Evolutionary conservation across 805 yeast genomes (phyloP).

Genomic region (Scheffersomyces lignosus): DNA sequence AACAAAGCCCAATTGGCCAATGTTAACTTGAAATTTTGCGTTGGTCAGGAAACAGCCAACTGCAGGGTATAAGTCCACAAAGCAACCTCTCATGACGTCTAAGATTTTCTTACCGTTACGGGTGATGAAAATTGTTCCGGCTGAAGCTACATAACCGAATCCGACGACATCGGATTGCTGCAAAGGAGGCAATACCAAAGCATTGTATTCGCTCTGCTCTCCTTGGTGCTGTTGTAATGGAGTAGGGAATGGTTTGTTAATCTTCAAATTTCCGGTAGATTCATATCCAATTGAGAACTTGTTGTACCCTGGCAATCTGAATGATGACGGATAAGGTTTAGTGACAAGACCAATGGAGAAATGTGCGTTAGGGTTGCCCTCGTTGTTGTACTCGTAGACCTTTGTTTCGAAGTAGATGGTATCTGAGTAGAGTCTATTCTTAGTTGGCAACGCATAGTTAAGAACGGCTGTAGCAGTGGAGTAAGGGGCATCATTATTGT

Average conservation of each 20-base stretch:
- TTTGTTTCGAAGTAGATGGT: slow-evolving; percentile 63
- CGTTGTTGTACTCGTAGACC: slow-evolving; percentile 31
- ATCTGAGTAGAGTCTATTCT: slow-evolving; percentile 31
- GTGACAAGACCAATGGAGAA: slow-evolving; percentile 69
- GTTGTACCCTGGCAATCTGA: slow-evolving; percentile 72
- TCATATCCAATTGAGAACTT: slow-evolving; percentile 73
- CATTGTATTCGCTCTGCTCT: slow-evolving; percentile 41
- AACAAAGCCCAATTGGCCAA: slow-evolving; percentile 46
- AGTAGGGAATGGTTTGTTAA: slow-evolving; percentile 61
- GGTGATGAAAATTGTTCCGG: slow-evolving; percentile 54
- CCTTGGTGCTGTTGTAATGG: slow-evolving; percentile 44
- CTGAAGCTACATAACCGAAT: slow-evolving; percentile 48
- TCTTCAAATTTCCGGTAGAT: slow-evolving; percentile 66
- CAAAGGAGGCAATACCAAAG: slow-evolving; percentile 51
- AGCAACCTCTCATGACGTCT: slow-evolving; percentile 51
- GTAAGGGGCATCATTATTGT: slow-evolving; percentile 38
- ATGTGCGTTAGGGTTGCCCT: slow-evolving; percentile 40
- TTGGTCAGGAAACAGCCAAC: slow-evolving; percentile 50
- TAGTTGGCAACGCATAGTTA: slow-evolving; percentile 40
- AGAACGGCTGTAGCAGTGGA: slow-evolving; percentile 40
- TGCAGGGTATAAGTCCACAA: slow-evolving; percentile 52
- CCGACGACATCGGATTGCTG: slow-evolving; percentile 57
- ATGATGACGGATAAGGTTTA: slow-evolving; percentile 66
- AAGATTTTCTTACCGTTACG: slow-evolving; percentile 55
- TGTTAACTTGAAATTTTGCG: slow-evolving; percentile 42